Evolutionary conservation across 2,329 filamentous ascomycete genomes (phyloP).

Genomic region (Neonectria sp.): DNA sequence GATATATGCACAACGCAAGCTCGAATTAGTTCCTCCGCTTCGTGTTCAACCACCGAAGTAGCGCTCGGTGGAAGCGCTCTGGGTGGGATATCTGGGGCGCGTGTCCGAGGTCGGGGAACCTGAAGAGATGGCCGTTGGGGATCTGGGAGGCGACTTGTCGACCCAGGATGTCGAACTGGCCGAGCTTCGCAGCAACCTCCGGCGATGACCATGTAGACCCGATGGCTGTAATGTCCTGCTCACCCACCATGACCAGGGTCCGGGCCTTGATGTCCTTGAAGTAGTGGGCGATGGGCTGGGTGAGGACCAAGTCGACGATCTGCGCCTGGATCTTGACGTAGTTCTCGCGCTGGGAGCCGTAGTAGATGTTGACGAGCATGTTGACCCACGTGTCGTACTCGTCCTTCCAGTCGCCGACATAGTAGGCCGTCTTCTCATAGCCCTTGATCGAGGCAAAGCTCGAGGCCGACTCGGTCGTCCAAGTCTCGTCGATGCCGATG

Average conservation of each 20-base stretch:
- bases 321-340: constrained; percentile 65
- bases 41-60: constrained; percentile 60
- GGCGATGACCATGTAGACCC: constrained; percentile 66
- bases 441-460: constrained; percentile 61
- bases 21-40: neutral
- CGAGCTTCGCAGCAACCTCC: constrained; percentile 60
- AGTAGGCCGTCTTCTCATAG: constrained; percentile 66
- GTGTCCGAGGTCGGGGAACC: constrained; percentile 65
- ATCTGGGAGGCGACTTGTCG: constrained; percentile 61
- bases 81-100: constrained; percentile 68
- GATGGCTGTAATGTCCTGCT: constrained; percentile 68
- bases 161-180: constrained; percentile 65
- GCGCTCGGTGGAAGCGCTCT: constrained; percentile 60
- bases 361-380: constrained; percentile 68
- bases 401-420: constrained; percentile 62
- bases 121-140: constrained; percentile 60
- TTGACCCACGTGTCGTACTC: constrained; percentile 69
- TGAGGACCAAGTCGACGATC: constrained; percentile 69
- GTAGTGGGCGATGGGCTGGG: constrained; percentile 66
- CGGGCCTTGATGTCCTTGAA: constrained; percentile 61
- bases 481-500: constrained; percentile 57
- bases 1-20: neutral
- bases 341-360: constrained; percentile 57
- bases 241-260: constrained; percentile 66
- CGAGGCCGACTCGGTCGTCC: constrained; percentile 55